Evolutionary conservation across 2,329 filamentous ascomycete genomes (phyloP).

Genomic region (Claviceps purpurea): DNA sequence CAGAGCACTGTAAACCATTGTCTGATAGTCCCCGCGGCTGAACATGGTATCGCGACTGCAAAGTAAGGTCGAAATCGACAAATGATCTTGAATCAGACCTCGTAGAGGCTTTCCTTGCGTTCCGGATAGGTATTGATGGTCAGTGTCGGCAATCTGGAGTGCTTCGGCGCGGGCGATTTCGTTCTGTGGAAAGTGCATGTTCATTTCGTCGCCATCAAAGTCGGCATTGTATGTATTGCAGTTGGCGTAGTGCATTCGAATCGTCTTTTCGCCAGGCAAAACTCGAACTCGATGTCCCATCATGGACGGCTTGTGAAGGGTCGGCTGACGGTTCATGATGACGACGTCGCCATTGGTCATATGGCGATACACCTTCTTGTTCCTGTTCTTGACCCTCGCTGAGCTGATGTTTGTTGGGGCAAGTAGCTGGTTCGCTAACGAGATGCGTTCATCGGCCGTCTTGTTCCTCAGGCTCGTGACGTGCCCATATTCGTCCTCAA

Average conservation of each 20-base stretch:
- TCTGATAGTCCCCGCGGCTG: conserved; percentile 74
- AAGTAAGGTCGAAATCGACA: conserved; percentile 84
- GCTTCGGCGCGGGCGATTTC: conserved; percentile 89
- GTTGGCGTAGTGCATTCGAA: conserved; percentile 99
- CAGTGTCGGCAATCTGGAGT: conserved; percentile 84
- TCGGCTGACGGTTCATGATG: conserved; percentile 96
- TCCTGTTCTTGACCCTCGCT: conserved; percentile 76
- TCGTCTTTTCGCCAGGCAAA: conserved; percentile 85
- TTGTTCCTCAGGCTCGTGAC: conserved; percentile 80
- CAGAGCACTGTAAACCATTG: conserved; percentile 82
- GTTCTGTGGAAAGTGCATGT: conserved; percentile 98
- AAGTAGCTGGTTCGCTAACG: conserved; percentile 83
- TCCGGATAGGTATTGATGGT: conserved; percentile 90
- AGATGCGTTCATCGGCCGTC: conserved; percentile 73
- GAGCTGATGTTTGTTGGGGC: conserved; percentile 62
- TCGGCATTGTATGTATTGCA: conserved; percentile 99
- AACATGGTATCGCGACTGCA: conserved; percentile 90
- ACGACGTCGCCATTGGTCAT: conserved; percentile 94
- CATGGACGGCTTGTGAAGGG: conserved; percentile 95
- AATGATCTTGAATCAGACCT: conserved; percentile 96
- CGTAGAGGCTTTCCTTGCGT: conserved; percentile 87
- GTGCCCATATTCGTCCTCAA: conserved; percentile 91
- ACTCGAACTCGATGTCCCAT: conserved; percentile 95
- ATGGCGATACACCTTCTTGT: conserved; percentile 96
- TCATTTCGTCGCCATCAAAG: conserved; percentile 99